A percentile compares a stretch with the other conserved stretches of the same genome.
Conservation (phyloP, 192 early-diverging fungal genomes). For the Coemansia interrupta region DNA sequence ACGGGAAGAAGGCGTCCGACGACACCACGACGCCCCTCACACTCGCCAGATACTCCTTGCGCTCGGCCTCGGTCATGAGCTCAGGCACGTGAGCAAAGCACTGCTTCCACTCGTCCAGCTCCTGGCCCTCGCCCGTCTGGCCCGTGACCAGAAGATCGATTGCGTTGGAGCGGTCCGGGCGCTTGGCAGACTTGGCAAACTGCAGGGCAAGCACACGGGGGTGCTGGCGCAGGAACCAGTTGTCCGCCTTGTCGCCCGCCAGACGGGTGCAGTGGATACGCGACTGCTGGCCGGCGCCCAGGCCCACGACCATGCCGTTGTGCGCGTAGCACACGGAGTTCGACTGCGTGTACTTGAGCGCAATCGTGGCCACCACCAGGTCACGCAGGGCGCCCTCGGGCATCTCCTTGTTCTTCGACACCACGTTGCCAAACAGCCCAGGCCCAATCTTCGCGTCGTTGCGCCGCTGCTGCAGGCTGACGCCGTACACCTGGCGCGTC, state of each 20-base stretch:
- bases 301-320: conserved; percentile 93
- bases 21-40: conserved; percentile 76
- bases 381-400: conserved; percentile 70
- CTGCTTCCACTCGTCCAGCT: conserved; percentile 73
- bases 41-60: conserved; percentile 67
- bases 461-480: conserved; percentile 86
- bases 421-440: conserved; percentile 80
- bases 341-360: conserved; percentile 98
- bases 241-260: conserved; percentile 99
- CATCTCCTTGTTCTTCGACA: conserved; percentile 73
- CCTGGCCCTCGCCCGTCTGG: conserved; percentile 70
- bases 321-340: conserved; percentile 99
- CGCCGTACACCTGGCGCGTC: conserved; percentile 92
- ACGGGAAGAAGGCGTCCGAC: conserved; percentile 99
- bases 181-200: conserved; percentile 85
- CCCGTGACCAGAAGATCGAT: conserved; percentile 93
- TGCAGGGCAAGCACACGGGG: conserved; percentile 85
- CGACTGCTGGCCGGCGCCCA: conserved; percentile 98
- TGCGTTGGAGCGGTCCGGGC: conserved; percentile 94
- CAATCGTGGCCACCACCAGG: conserved; percentile 94
- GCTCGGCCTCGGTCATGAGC: conserved; percentile 74
- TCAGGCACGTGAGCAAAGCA: conserved; percentile 78
- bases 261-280: conserved; percentile 98
- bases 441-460: conserved; percentile 79
- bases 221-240: conserved; percentile 98